Evolutionary conservation across 2,329 filamentous ascomycete genomes (phyloP).

Genomic region (Helminthosporium solani): DNA sequence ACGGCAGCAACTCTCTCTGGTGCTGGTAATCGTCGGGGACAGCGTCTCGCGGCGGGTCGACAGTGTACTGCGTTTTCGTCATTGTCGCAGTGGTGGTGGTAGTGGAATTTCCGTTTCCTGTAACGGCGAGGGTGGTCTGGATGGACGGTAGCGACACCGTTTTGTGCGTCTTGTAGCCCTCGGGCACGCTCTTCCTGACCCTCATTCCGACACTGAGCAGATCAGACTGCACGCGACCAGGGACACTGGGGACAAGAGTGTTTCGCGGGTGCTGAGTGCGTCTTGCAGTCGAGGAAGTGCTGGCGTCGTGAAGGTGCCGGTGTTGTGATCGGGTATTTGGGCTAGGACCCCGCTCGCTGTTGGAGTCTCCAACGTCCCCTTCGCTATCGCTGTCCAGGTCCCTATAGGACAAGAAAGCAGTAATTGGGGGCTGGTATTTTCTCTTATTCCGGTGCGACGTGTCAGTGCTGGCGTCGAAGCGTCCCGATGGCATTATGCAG

Average conservation of each 20-base stretch:
- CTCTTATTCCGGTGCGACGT: conserved; percentile 43
- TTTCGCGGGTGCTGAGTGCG: conserved; percentile 12
- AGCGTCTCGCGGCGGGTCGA: conserved; percentile 25
- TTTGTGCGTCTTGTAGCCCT: conserved; percentile 83
- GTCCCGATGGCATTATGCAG: conserved; percentile 20
- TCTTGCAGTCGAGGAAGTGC: not conserved
- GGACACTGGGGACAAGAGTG: conserved; percentile 53
- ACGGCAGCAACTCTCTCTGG: conserved; percentile 69
- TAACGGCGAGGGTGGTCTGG: conserved; percentile 25
- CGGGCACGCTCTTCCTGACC: conserved; percentile 85
- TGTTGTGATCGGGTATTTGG: conserved; percentile 27
- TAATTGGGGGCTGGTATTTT: conserved; percentile 49
- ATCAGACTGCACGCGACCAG: conserved; percentile 70
- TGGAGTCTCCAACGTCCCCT: conserved; percentile 1
- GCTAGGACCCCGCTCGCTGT: conserved; percentile 26
- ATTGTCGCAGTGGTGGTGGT: conserved; percentile 13
- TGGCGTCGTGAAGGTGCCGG: conserved; percentile 2
- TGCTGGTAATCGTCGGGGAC: conserved; percentile 28
- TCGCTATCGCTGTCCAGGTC: conserved; percentile 17
- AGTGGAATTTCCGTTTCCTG: conserved; percentile 13
- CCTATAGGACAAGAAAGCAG: conserved; percentile 43
- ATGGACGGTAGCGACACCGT: conserved; percentile 27
- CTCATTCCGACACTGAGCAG: conserved; percentile 94
- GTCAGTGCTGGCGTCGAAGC: conserved; percentile 11
- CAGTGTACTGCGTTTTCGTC: conserved; percentile 17